Base-by-base conservation (phyloP, 2,329 filamentous ascomycete genomes). In the Pseudofabraea citricarpa region DNA sequence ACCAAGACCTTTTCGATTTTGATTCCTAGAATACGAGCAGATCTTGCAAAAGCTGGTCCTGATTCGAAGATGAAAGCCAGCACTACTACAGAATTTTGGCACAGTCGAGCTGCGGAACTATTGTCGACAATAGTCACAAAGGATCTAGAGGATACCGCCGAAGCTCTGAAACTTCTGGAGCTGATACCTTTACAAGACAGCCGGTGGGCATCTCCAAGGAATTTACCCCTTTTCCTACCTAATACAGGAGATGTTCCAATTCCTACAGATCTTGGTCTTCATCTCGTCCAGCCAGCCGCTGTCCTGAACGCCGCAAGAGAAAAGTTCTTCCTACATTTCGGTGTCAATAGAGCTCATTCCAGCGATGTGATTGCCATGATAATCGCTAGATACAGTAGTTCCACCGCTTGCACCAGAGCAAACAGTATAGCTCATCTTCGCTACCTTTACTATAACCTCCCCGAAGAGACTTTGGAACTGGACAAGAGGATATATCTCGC, bases 261-360 rank as follows among this genome's bases (percentile, higher is more conserved):
- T 31, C 50, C 50, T 16, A 42, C n/a, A 9, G 42, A 52, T 46
- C 47, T 52, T 36, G 40, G 43, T 35, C 40, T 48, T 33, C 40
- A 35, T 13, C 36, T 48, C 31, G 32, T 50, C 36, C 32, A 50
- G 12, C 21, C 35, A 27, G 38, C 40, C 31, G 23, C 47, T 15
- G 21, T 35, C 22, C 40, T 13, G 26, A 45, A 50, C 36, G 6
- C 19, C 13, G 36, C 23, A 10, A 46, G 50, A 27, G 42, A 46
- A 26, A 40, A 33, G 13, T 35, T 50, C 32, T 49, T 52, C 41
- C 15, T 40, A 13, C 29, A 32, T 10, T 26, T 52, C 33, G 49
- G 47, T 13, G 47, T 49, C 20, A 43, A 31, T 36, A 32, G 4
- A 32, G 27, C 27, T 32, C 27, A 6, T 32, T 32, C 27, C 27